Percentiles rank a stretch among this genome's conserved stretches.
Conservation (phyloP, 345 rosid species). For the Fremontodendron californicum region DNA sequence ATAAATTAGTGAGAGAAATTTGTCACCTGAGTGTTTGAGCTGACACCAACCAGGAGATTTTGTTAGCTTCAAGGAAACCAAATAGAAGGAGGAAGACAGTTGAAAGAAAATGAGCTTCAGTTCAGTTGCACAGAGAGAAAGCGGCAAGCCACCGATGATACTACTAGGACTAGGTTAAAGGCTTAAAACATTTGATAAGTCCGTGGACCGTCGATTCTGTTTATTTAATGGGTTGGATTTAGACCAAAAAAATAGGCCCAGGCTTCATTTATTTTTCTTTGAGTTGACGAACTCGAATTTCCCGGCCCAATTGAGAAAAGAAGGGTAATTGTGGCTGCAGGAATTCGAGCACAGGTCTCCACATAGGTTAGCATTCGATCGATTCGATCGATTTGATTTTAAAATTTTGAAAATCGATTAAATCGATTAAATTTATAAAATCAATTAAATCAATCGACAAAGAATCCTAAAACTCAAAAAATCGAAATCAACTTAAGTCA, state of each 20-base stretch:
- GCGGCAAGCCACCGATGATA: neutral
- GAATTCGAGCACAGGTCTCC: too few relatives aligned
- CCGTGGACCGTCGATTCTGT: neutral
- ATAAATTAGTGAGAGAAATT: neutral
- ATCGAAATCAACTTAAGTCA: too few relatives aligned
- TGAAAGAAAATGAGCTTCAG: neutral
- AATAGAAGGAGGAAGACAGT: neutral
- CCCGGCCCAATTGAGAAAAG: neutral
- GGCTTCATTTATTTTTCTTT: neutral
- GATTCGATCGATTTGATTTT: too few relatives aligned
- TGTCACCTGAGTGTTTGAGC: neutral
- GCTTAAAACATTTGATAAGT: neutral
- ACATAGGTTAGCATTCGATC: too few relatives aligned
- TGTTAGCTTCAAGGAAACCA: neutral
- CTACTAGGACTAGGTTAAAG: neutral
- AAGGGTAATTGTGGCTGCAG: too few relatives aligned
- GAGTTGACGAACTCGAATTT: neutral
- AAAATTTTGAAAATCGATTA: too few relatives aligned
- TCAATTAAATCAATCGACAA: too few relatives aligned
- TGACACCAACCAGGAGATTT: neutral
- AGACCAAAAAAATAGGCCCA: neutral
- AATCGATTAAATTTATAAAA: too few relatives aligned
- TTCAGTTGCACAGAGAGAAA: neutral
- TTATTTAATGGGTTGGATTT: neutral
- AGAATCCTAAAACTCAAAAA: too few relatives aligned